Percentiles rank a stretch among this genome's conserved stretches.
phyloP scores from a whole-genome alignment of 1,139 yeast genomes.

The Wickerhamomyces sp. region DNA sequence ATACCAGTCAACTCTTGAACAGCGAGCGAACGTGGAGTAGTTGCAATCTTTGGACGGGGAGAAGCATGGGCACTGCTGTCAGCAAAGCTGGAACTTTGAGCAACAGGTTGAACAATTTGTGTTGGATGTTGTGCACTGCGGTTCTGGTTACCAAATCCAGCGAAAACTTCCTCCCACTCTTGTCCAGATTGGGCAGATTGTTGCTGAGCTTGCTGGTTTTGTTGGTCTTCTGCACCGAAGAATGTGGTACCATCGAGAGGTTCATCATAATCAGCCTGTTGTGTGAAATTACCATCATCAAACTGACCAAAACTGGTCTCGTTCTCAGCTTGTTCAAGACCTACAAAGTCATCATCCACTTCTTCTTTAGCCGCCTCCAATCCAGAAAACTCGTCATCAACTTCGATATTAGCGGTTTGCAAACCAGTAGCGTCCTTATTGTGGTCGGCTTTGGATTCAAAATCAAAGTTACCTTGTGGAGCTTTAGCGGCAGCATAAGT shows the following conservation, averaged over 20 bases:
- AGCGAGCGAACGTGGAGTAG: slow-evolving; percentile 41
- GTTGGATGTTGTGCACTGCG: slow-evolving; percentile 9
- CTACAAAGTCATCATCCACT: slow-evolving; percentile 46
- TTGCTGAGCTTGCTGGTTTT: slow-evolving; percentile 3
- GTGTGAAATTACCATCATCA: slow-evolving; percentile 30
- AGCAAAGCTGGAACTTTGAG: slow-evolving; percentile 4
- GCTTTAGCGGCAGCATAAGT: not conserved
- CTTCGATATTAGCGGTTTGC: slow-evolving; percentile 4
- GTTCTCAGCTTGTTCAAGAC: slow-evolving; percentile 41
- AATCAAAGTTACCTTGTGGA: no score
- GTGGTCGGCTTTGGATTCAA: not conserved
- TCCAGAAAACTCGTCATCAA: slow-evolving; percentile 44
- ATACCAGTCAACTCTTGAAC: slow-evolving; percentile 78
- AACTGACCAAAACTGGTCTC: slow-evolving; percentile 30
- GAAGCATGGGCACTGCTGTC: slow-evolving; percentile 11
- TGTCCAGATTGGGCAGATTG: slow-evolving; percentile 36
- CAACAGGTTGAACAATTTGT: slow-evolving; percentile 12
- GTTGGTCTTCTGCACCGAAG: slow-evolving; percentile 26
- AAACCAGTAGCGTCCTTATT: slow-evolving; percentile 12
- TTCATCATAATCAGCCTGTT: slow-evolving; percentile 23
- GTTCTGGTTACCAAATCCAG: slow-evolving; percentile 67
- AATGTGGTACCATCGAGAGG: slow-evolving; percentile 31
- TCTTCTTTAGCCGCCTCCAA: slow-evolving; percentile 40
- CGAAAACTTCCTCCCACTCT: slow-evolving; percentile 94
- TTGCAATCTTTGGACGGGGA: slow-evolving; percentile 29